phyloP scores from a whole-genome alignment of 2,329 filamentous ascomycete species.

The Pezicula neosporulosa region DNA sequence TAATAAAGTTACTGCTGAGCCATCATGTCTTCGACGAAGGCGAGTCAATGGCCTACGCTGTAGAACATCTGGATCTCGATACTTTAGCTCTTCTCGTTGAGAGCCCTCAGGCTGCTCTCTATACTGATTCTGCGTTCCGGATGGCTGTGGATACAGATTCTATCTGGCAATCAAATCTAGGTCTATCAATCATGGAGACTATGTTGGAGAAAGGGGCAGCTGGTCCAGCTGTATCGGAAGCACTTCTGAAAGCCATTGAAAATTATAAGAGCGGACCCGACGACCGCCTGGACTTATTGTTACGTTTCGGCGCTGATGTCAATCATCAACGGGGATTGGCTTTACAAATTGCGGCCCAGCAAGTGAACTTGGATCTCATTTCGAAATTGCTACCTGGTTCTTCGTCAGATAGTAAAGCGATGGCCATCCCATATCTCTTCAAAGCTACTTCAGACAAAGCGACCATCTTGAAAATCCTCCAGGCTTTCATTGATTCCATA shows the following conservation, averaged over 20 bases:
- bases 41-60: constrained; percentile 38
- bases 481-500: constrained; percentile 52
- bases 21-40: constrained; percentile 49
- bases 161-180: constrained; percentile 44
- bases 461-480: constrained; percentile 45
- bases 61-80: constrained; percentile 4
- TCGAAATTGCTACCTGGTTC: constrained; percentile 48
- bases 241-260: constrained; percentile 48
- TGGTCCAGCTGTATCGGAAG: constrained; percentile 48
- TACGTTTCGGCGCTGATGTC: constrained; percentile 50
- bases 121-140: constrained; percentile 36
- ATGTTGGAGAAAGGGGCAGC: constrained; percentile 47
- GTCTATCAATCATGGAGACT: constrained; percentile 33
- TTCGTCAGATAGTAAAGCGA: constrained; percentile 44
- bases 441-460: constrained; percentile 39
- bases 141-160: constrained; percentile 41
- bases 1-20: constrained; percentile 45
- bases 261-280: constrained; percentile 35
- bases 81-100: constrained; percentile 8
- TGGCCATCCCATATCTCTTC: constrained; percentile 55
- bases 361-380: constrained; percentile 46
- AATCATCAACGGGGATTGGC: constrained; percentile 51
- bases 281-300: constrained; percentile 45
- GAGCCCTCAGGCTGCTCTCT: constrained; percentile 25
- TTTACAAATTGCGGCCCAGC: constrained; percentile 49